Evolutionary conservation across 2,329 filamentous ascomycete species (phyloP), one percentile per base, ranked within the genome.

Genomic region (Talaromyces albobiverticillius): DNA sequence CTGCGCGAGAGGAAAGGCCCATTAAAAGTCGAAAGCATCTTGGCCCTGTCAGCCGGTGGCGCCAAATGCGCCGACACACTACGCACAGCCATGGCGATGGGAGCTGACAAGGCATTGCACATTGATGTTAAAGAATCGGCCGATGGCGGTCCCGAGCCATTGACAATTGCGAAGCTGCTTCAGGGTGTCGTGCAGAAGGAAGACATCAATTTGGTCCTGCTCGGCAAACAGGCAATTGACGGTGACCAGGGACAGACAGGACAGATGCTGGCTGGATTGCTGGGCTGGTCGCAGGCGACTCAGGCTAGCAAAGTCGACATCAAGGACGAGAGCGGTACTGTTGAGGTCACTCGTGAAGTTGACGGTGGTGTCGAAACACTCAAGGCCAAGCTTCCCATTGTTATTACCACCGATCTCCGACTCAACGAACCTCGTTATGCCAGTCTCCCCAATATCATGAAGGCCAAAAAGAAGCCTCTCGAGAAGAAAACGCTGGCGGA

Each of bases 381-480:
- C 53, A 82, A 81, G 71, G 86, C 89, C 1, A 89, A 88, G 78
- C 76, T 99, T 73, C 94, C 94, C 0, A 86, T 97, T 85, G 79
- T 99, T 50, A 89, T 99, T 64, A 99, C 94, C 58, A 96, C 94
- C 58, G 94, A 99, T 78, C 73, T 99, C 76, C 79, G 94, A 50
- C 78, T 99, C 71, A 99, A 99, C 69, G 90, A 95, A 82, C 94
- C 94, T 56, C 81, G 94, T 60, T 99, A 96, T 72, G 94, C 93
- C 20, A 96, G 85, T 74, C 73, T 99, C 82, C 93, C 92, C 48
- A 97, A 97, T 71, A 97, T 99, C 61, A 99, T 99, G 94, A 99
- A 97, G 87, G 94, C 94, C 51, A 99, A 99, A 88, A 99, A 97
- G 89, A 99, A 99, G 88, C 89, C 89, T 68, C 69, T 99, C 64